Evolutionary conservation across 768 basidiomycete genomes (phyloP), one percentile per base, ranked within the genome.

Genomic region (Rhizopogon vinicolor): DNA sequence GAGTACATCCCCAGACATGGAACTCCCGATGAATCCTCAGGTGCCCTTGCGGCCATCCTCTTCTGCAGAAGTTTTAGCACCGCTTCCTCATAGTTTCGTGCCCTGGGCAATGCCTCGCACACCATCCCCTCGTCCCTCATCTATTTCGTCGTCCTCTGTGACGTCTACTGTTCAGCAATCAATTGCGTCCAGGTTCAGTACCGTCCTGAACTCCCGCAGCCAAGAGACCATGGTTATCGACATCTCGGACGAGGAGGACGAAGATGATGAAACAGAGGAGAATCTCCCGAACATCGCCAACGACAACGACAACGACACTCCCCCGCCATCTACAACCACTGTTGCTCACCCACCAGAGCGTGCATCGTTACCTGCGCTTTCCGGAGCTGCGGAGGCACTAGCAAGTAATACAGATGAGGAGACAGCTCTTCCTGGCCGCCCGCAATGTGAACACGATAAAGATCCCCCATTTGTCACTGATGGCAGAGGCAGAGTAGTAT

Each of bases 401-500:
- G 33, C 35, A 37, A 22, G 28, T 28, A 33, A 16, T 13, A 33
- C 13, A 19, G 46, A 35, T 25, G 56, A 57, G 39, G 28, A 29
- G 35, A 49, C 55, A 41, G 31, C 45, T n/a, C 39, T 31, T 3
- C 41, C 3, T 41, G 9, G 39, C 40, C 66, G 54, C 45, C 60
- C 57, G 40, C 68, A 60, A 44, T 60, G 63, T 51, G 68, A 73
- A 49, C 72, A 72, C 48, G 67, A 74, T 14, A 41, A 60, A 16
- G 74, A 77, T 29, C 80, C 82, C 31, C 77, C 80, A 7, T 86
- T 85, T 61, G 72, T 83, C 55, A 86, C 85, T 13, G 85, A 86
- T 65, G 84, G 84, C 28, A 75, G 85, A 44, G 84, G 84, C 8
- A 73, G 84, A 53, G 84, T 85, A 19, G 79, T 85, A 46, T 73